Evolutionary conservation across 2,329 filamentous ascomycete genomes (phyloP).

Genomic region (Grosmannia serpens): DNA sequence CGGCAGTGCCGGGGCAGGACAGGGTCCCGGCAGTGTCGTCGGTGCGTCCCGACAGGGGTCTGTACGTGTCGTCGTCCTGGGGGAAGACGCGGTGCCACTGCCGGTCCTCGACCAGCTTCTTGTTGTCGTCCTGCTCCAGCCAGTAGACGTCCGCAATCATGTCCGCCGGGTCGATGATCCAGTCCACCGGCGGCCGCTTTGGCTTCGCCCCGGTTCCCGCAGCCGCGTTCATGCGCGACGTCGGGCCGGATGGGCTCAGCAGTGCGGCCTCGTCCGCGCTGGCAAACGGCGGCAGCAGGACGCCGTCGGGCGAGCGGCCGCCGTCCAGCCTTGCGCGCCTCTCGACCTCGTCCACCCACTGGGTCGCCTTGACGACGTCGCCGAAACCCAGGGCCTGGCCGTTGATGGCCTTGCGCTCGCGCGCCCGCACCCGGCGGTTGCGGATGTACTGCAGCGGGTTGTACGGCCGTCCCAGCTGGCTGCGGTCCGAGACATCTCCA

Average conservation of each 20-base stretch:
- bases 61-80: conserved; percentile 18
- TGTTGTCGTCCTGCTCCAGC: conserved; percentile 75
- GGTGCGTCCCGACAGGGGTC: conserved; percentile 18
- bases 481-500: no score
- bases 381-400: conserved; percentile 66
- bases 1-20: not conserved
- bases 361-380: conserved; percentile 57
- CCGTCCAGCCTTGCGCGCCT: conserved; percentile 29
- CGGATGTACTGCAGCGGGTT: conserved; percentile 89
- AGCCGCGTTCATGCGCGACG: conserved; percentile 21
- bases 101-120: conserved; percentile 68
- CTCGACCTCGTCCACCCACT: conserved; percentile 66
- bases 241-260: conserved; percentile 30
- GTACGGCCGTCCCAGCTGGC: conserved; percentile 55
- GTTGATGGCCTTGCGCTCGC: conserved; percentile 65
- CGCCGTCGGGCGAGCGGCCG: conserved; percentile 6
- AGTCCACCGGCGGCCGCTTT: conserved; percentile 68
- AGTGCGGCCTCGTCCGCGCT: conserved; percentile 30
- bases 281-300: conserved; percentile 33
- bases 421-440: conserved; percentile 73
- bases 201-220: conserved; percentile 37
- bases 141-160: conserved; percentile 84
- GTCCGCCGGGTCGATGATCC: conserved; percentile 73
- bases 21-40: conserved; percentile 7
- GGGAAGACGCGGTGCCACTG: conserved; percentile 64